Base-by-base conservation (phyloP, 306 rosid genomes). In the Lotus japonicus region DNA sequence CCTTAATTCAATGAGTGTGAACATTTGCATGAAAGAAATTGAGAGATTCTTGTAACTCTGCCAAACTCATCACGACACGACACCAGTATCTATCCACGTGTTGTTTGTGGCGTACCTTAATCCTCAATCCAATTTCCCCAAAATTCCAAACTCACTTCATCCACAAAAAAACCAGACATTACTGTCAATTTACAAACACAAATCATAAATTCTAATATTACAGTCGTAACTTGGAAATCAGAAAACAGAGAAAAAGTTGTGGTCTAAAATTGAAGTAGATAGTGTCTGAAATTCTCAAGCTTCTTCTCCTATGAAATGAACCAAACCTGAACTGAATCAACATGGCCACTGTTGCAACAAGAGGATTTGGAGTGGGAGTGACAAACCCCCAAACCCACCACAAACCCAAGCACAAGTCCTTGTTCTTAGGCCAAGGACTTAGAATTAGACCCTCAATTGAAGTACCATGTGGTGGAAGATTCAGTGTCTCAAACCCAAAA, bases 321-420 rank as follows among this genome's bases (percentile, higher is more conserved):
- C 57, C 58, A 55, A 66, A 67, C 41, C 50, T 5, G 55, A 38
- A 14, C 57, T 19, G 58, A 43, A 33, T 81, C 48, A 44, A n/a
- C 77, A 84, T 86, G 92, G 95, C 87, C 35, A 76, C 85, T 2
- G 75, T 89, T 1, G 84, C 86, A 63, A 83, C 89, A 3, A 82
- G 72, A 57, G 92, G 92, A 75, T 74, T 92, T 9, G 84, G 86
- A 4, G 59, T 83, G 0, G 85, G 85, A 62, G 78, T 77, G 0
- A 14, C 85, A 55, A 80, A 84, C 52, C 88, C 85, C 83, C 87
- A 69, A 13, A 88, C 77, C 50, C 77, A 67, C 50, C 77, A 67
- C 56, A 74, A 69, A 4, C 63, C 78, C 28, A 87, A 71, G 45
- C 79, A 81, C 78, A 75, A 76, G 14, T 83, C 97, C 14, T 72